Percentiles rank a stretch among this genome's conserved stretches.
phyloP scores from a whole-genome alignment of 164 flowering plant genomes.

The Macadamia integrifolia region DNA sequence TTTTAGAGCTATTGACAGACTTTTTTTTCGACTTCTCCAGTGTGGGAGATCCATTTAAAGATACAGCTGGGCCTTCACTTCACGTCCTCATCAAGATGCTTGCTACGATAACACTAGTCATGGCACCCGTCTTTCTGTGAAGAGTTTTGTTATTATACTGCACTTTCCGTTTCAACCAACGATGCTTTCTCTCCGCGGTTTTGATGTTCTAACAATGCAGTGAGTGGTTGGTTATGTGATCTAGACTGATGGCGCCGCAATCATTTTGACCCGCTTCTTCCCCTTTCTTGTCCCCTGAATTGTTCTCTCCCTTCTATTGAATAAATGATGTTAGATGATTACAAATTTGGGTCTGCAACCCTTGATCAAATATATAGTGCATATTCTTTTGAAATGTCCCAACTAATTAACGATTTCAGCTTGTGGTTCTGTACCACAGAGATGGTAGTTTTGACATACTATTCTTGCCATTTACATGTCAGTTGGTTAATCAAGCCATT shows the following conservation, averaged over 20 bases:
- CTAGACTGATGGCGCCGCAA: background rate
- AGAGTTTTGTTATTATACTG: slow-evolving; percentile 9
- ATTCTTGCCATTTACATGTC: too few relatives aligned
- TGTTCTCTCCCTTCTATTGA: background rate
- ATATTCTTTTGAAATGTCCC: background rate
- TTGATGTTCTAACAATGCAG: slow-evolving; percentile 3
- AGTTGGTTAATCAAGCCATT: too few relatives aligned
- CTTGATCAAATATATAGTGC: slow-evolving; percentile 3
- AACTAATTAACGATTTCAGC: too few relatives aligned
- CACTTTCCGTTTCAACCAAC: background rate
- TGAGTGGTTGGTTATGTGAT: background rate
- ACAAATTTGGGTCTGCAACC: slow-evolving; percentile 5
- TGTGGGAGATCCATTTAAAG: slow-evolving; percentile 98
- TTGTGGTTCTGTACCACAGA: too few relatives aligned
- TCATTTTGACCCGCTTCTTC: background rate
- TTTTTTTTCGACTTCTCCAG: slow-evolving; percentile 34
- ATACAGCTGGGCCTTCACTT: slow-evolving; percentile 98
- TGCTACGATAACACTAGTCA: slow-evolving; percentile 91
- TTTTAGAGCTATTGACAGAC: background rate
- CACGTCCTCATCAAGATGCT: slow-evolving; percentile 98
- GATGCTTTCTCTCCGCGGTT: background rate
- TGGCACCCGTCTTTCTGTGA: slow-evolving; percentile 93
- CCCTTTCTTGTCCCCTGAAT: background rate
- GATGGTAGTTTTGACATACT: too few relatives aligned
- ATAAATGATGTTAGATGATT: slow-evolving; percentile 9